Percentiles rank a stretch among this genome's conserved stretches.
These are phyloP conservation scores for Acanthamoeba triangularis DNA, from an alignment of 208 protist species.

Conservation along the genomic window DNA sequence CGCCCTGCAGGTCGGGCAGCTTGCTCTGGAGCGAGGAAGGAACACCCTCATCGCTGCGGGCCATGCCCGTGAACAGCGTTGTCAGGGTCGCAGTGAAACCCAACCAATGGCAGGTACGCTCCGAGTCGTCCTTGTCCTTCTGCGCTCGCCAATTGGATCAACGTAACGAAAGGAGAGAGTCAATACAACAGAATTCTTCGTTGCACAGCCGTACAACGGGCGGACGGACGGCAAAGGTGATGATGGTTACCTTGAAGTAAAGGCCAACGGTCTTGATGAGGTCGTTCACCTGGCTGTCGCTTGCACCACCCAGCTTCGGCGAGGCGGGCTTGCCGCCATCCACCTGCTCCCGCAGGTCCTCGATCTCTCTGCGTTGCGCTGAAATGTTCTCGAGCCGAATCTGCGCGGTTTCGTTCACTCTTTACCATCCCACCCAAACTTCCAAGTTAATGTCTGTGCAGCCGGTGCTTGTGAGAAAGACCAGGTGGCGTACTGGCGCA, in stretches of 20 bases:
- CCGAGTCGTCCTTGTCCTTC: slow-evolving; percentile 25
- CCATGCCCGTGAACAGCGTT: not conserved
- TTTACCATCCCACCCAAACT: not conserved
- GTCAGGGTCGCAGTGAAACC: slow-evolving; percentile 9
- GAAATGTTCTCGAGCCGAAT: slow-evolving; percentile 63
- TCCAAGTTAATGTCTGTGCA: not conserved
- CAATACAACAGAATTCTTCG: too few species aligned
- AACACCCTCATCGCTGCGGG: slow-evolving; percentile 14
- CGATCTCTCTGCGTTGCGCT: not conserved
- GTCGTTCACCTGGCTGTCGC: slow-evolving; percentile 2
- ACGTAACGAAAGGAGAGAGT: too few species aligned
- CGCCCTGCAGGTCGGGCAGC: slow-evolving; percentile 4
- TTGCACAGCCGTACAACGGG: too few species aligned
- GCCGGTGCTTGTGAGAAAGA: not conserved
- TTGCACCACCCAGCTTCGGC: not conserved
- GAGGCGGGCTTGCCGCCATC: slow-evolving; percentile 5
- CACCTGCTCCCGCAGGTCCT: slow-evolving; percentile 24
- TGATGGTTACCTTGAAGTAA: not conserved
- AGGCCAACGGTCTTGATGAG: slow-evolving; percentile 16
- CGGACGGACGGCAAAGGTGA: not conserved
- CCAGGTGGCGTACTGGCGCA: not conserved
- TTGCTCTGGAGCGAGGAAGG: not conserved
- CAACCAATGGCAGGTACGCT: slow-evolving; percentile 30
- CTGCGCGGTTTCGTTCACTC: slow-evolving; percentile 56
- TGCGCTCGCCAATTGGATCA: not conserved